Conservation (phyloP, 805 yeast genomes). For the Candida awuae region DNA sequence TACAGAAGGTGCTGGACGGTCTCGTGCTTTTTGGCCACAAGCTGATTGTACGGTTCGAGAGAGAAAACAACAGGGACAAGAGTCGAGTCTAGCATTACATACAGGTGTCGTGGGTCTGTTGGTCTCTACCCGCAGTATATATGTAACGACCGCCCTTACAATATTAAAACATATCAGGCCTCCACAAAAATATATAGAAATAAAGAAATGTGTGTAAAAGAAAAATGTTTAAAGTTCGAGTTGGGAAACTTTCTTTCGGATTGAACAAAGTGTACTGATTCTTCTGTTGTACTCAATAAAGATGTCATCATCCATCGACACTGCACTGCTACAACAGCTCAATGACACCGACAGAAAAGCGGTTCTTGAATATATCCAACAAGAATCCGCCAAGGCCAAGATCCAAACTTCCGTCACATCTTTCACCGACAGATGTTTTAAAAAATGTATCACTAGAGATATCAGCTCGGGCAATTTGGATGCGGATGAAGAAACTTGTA, state of each 20-base stretch:
- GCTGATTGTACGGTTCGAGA: slow-evolving; percentile 48
- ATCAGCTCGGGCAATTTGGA: slow-evolving; percentile 36
- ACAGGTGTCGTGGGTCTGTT: too few relatives aligned
- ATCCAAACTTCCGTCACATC: slow-evolving; percentile 80
- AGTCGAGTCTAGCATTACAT: neutral
- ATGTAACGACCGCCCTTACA: too few relatives aligned
- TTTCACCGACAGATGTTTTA: slow-evolving; percentile 87
- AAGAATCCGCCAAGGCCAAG: slow-evolving; percentile 80
- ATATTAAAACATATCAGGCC: too few relatives aligned
- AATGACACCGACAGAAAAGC: slow-evolving; percentile 71
- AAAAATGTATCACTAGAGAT: slow-evolving; percentile 55
- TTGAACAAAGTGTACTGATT: neutral
- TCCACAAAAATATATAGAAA: too few relatives aligned
- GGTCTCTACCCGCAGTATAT: too few relatives aligned
- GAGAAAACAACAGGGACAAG: slow-evolving; percentile 2
- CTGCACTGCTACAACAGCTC: slow-evolving; percentile 27
- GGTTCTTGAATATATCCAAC: slow-evolving; percentile 64
- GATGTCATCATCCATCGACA: slow-evolving; percentile 16
- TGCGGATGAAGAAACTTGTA: slow-evolving; percentile 58
- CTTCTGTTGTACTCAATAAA: neutral
- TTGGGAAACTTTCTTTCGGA: too few relatives aligned
- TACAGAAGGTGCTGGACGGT: slow-evolving; percentile 50
- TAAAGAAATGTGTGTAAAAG: too few relatives aligned
- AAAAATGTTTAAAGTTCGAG: too few relatives aligned
- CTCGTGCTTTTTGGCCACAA: slow-evolving; percentile 52